A percentile compares a stretch with the other conserved stretches of the same genome.
phyloP scores from a whole-genome alignment of 2,329 filamentous ascomycete species.

The Penicillium brevicompactum region DNA sequence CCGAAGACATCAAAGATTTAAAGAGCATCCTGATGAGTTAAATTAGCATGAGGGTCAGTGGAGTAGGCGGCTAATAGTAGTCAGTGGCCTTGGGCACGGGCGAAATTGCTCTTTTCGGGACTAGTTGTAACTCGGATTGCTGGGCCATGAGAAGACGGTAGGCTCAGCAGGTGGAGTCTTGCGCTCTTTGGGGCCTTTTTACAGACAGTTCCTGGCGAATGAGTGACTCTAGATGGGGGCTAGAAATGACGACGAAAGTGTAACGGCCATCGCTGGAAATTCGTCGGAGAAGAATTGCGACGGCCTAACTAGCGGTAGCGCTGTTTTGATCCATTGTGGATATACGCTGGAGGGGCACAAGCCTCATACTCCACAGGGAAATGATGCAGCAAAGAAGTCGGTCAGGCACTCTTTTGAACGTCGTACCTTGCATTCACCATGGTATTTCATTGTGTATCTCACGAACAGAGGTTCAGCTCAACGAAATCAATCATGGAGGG shows the following conservation, averaged over 20 bases:
- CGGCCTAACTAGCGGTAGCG: conserved; percentile 68
- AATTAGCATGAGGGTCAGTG: conserved; percentile 64
- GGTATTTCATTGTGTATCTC: conserved; percentile 10
- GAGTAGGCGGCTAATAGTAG: conserved; percentile 69
- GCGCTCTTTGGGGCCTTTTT: conserved; percentile 62
- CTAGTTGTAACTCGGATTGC: not conserved
- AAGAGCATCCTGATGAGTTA: conserved; percentile 26
- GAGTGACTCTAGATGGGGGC: conserved; percentile 60
- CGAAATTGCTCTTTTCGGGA: conserved; percentile 21
- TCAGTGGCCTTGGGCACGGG: conserved; percentile 61
- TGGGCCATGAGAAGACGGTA: not conserved
- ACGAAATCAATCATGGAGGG: not conserved
- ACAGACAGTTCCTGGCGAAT: conserved; percentile 39
- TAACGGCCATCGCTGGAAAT: conserved; percentile 67
- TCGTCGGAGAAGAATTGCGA: conserved; percentile 67
- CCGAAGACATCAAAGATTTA: no score
- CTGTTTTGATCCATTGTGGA: conserved; percentile 61
- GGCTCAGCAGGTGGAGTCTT: conserved; percentile 24
- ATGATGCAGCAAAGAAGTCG: conserved; percentile 47
- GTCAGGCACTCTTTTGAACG: conserved; percentile 27
- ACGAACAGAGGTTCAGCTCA: not conserved
- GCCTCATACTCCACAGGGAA: conserved; percentile 65
- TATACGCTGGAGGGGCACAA: conserved; percentile 59
- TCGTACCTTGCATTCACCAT: conserved; percentile 44
- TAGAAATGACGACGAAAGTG: conserved; percentile 54